Evolutionary conservation across 495 filamentous ascomycete species (phyloP), one percentile per base, ranked within the genome.

Genomic region (Delitschia confertaspora): DNA sequence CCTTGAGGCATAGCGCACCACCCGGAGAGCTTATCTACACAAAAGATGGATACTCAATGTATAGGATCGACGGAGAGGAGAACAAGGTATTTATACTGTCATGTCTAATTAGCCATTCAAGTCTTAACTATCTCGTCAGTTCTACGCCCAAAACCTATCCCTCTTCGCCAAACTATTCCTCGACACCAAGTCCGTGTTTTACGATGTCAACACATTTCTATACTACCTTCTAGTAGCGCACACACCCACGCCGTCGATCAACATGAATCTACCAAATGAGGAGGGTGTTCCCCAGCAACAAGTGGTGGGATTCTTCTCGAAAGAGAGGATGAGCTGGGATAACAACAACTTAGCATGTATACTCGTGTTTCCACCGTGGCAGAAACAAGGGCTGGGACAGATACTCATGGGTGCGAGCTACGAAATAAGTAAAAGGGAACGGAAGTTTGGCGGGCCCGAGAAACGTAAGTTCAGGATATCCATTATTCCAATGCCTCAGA

Each of bases 311-410:
- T 99, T 94, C 74, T 99, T 94, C 72, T 89, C 83, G 17, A 96
- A 96, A 59, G 91, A 99, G 66, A 96, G 96, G 57, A 80, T 94
- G 64, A 91, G 85, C 3, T 99, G 91, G 91, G 91, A 99, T 57
- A 85, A 91, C 54, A 95, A 96, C 61, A 99, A 96, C 51, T 75
- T 99, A 0, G 91, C 91, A 3, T 99, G 91, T 59, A 99, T 99
- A 46, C 70, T 95, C 18, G 74, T 99, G 8, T 95, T 99, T 59
- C 91, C 93, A 2, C 91, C 91, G 1, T 96, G 88, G 74, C 91
- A 96, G 60, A 76, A 80, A 38, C 85, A 82, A 49, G 86, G 88
- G 10, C 74, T 95, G 3, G 91, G 91, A 6, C 80, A 86, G 43
- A 66, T 95, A 33, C 72, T 99, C 34, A 96, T 96, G 77, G 86